Evolutionary conservation across 1,284 basidiomycete genomes (phyloP).

Genomic region (Ganoderma sp.): DNA sequence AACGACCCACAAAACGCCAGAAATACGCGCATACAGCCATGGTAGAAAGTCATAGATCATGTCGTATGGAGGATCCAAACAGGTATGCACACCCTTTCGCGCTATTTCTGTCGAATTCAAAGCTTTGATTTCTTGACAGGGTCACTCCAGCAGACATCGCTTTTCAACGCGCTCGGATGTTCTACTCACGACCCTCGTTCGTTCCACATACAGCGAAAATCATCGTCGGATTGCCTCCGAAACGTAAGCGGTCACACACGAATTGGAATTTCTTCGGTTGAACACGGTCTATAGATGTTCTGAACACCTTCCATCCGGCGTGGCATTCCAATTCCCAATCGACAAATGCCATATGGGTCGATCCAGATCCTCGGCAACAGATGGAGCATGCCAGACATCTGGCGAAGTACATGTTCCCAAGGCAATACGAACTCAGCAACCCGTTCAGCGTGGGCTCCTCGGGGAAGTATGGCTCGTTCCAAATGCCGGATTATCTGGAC

Average conservation of each 20-base stretch:
- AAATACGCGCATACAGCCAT: slow-evolving; percentile 2
- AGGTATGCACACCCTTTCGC: not conserved
- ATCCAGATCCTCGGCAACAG: slow-evolving; percentile 52
- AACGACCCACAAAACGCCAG: slow-evolving; percentile 28
- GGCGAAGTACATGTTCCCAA: slow-evolving; percentile 84
- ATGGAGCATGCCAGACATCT: slow-evolving; percentile 63
- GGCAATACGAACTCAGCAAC: slow-evolving; percentile 72
- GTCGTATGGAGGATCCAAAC: not conserved
- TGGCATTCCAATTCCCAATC: slow-evolving; percentile 41
- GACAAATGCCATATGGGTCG: slow-evolving; percentile 39
- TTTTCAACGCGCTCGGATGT: slow-evolving; percentile 63
- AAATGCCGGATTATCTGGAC: slow-evolving; percentile 60
- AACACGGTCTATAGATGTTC: slow-evolving; percentile 52
- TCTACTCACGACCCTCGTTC: slow-evolving; percentile 68
- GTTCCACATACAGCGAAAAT: slow-evolving; percentile 53
- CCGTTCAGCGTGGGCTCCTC: slow-evolving; percentile 49
- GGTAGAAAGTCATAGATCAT: not conserved
- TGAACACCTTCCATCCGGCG: slow-evolving; percentile 60
- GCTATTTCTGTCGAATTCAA: not conserved
- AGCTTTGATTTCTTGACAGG: slow-evolving; percentile 34
- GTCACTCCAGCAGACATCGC: slow-evolving; percentile 57
- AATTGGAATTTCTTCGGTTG: not conserved
- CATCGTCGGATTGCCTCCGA: slow-evolving; percentile 68
- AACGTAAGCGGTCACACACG: slow-evolving; percentile 52
- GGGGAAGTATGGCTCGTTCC: slow-evolving; percentile 17